Percentiles rank a stretch among this genome's conserved stretches.
phyloP scores from a whole-genome alignment of 495 filamentous ascomycete genomes.

The Chaetomium tenue region DNA sequence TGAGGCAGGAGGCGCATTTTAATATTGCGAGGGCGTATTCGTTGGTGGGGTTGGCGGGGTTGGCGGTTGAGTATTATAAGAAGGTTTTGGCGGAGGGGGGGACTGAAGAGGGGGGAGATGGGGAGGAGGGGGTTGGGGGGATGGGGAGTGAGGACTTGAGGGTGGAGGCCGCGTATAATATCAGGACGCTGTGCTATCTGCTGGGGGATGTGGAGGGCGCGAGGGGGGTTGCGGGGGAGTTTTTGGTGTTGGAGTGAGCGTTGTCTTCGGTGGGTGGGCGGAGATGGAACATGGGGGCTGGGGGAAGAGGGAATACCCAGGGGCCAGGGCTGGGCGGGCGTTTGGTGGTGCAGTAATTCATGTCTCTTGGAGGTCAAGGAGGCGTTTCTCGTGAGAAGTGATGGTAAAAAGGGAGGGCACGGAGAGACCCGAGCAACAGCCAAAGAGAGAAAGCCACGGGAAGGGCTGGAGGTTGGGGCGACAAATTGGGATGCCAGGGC shows the following conservation, averaged over 20 bases:
- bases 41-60: constrained; percentile 70
- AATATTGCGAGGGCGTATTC: constrained; percentile 83
- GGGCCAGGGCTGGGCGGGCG: too few species aligned
- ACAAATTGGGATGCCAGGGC: too few species aligned
- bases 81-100: constrained; percentile 34
- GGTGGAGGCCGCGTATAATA: constrained; percentile 71
- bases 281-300: background rate
- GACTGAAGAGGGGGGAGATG: constrained; percentile 10
- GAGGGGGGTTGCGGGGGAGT: constrained; percentile 30
- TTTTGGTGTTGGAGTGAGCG: constrained; percentile 35
- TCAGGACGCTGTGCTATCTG: constrained; percentile 53
- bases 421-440: too few species aligned
- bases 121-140: constrained; percentile 15
- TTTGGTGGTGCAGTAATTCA: too few species aligned
- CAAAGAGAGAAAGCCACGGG: too few species aligned
- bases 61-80: constrained; percentile 75
- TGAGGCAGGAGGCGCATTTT: constrained; percentile 81
- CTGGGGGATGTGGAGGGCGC: constrained; percentile 37
- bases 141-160: constrained; percentile 58
- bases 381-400: too few species aligned
- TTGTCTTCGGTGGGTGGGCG: background rate
- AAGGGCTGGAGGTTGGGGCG: too few species aligned
- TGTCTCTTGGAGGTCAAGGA: too few species aligned
- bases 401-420: too few species aligned
- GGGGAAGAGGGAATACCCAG: too few species aligned